phyloP scores from a whole-genome alignment of 805 yeast genomes.

The Yamadazyma paraphyllophila region DNA sequence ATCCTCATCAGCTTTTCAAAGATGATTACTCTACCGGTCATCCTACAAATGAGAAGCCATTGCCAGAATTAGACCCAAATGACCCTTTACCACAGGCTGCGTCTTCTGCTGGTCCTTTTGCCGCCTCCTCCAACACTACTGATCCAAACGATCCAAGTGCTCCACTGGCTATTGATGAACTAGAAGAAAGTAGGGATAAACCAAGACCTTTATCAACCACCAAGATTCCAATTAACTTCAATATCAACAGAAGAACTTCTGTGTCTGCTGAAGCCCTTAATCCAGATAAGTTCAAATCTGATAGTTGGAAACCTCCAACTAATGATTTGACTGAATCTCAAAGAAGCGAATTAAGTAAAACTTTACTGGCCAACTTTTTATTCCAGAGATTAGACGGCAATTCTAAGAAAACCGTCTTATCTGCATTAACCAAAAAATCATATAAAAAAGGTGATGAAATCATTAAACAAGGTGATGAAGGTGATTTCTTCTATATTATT shows the following conservation, averaged over 20 bases:
- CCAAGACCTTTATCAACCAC: conserved; percentile 16
- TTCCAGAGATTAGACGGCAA: conserved; percentile 81
- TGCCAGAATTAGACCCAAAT: conserved; percentile 27
- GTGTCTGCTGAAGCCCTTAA: conserved; percentile 87
- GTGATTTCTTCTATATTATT: conserved; percentile 85
- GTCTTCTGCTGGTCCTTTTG: conserved; percentile 7
- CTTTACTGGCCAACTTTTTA: conserved; percentile 78
- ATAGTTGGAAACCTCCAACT: conserved; percentile 72
- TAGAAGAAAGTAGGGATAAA: conserved; percentile 11
- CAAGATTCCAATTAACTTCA: conserved; percentile 56
- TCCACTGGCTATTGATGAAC: conserved; percentile 10
- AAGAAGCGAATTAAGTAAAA: conserved; percentile 61
- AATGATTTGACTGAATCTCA: conserved; percentile 64
- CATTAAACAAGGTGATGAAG: conserved; percentile 90
- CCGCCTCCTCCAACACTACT: background rate
- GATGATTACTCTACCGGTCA: conserved; percentile 22
- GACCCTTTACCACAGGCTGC: conserved; percentile 18
- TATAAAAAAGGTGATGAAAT: conserved; percentile 60
- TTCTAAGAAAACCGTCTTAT: conserved; percentile 71
- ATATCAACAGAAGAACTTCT: conserved; percentile 81
- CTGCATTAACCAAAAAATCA: conserved; percentile 76
- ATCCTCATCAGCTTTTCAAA: conserved; percentile 53
- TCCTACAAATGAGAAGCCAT: conserved; percentile 9
- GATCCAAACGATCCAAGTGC: conserved; percentile 26
- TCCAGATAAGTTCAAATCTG: conserved; percentile 65